Evolutionary conservation across 257 asterid species (phyloP), one percentile per base, ranked within the genome.

Genomic region (Marsdenia floribunda): DNA sequence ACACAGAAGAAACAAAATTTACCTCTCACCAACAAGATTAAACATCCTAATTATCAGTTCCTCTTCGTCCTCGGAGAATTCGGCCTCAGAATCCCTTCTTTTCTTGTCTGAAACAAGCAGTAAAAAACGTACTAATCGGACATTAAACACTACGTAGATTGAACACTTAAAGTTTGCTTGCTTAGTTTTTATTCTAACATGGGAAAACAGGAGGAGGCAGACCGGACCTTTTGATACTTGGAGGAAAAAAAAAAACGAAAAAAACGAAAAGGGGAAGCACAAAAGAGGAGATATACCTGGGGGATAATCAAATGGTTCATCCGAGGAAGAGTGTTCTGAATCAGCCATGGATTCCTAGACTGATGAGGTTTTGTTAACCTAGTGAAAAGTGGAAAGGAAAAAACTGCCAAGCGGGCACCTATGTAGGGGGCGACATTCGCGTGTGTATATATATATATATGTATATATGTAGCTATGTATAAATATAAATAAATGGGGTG

Each of bases 21-120:
- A 77, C 73, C 76, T 71, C 65, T 77, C 73, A 18, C 80, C 77
- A 7, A 77, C 75, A 64, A 77, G 73, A 54, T 71, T 77, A 6
- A 33, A 71, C 80, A 77, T 77, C 59, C 80, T 63, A 24, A 71
- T 77, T 7, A 77, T 77, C 57, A 77, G 21, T 3, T 40, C 72
- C 38, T 71, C 80, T 52, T 71, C 80, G 10, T 71, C 76, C 10
- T 50, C 49, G 19, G 76, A 33, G 68, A 71, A 77, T 18, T 77
- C 76, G 26, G 6, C 38, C 40, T 71, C 54, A 46, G 58, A 40
- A 10, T 59, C 68, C 38, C 22, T 40, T 8, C 33, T 53, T n/a
- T 22, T 61, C 26, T 61, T 72, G 35, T 67, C 80, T 77, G 73
- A 37, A 70, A 71, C 76, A 60, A 77, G 63, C 16, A 55, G 37